phyloP scores from a whole-genome alignment of 768 basidiomycete genomes.

The Suillus americanus region DNA sequence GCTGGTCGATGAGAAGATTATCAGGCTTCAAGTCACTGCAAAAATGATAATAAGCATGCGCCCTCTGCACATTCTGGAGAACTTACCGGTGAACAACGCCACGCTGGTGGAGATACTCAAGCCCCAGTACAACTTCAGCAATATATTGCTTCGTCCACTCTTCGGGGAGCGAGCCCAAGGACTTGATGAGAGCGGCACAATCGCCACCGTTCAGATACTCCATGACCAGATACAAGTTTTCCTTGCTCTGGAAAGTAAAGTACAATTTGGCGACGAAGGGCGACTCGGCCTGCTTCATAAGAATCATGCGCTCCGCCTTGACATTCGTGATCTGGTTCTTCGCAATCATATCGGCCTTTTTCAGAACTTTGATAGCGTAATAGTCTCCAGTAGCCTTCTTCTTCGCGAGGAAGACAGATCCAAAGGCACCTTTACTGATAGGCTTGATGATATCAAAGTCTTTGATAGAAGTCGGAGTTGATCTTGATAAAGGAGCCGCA shows the following conservation, averaged over 20 bases:
- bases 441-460: constrained; percentile 99
- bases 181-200: constrained; percentile 95
- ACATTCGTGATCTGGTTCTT: constrained; percentile 99
- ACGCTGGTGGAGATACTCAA: constrained; percentile 94
- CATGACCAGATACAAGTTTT: constrained; percentile 98
- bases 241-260: constrained; percentile 99
- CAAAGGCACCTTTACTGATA: constrained; percentile 98
- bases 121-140: constrained; percentile 91
- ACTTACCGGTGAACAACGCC: constrained; percentile 95
- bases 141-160: constrained; percentile 97
- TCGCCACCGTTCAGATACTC: constrained; percentile 99
- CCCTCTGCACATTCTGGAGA: neutral
- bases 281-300: constrained; percentile 99
- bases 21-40: constrained; percentile 94
- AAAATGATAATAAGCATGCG: constrained; percentile 3
- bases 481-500: constrained; percentile 71
- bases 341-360: constrained; percentile 99
- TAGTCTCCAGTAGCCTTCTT: constrained; percentile 98
- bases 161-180: constrained; percentile 88
- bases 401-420: constrained; percentile 96
- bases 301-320: constrained; percentile 98
- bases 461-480: constrained; percentile 90
- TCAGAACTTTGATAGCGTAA: constrained; percentile 99
- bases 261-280: constrained; percentile 97
- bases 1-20: constrained; percentile 94